Conservation (phyloP, 2,329 filamentous ascomycete species). For the Ascochyta fabae region DNA sequence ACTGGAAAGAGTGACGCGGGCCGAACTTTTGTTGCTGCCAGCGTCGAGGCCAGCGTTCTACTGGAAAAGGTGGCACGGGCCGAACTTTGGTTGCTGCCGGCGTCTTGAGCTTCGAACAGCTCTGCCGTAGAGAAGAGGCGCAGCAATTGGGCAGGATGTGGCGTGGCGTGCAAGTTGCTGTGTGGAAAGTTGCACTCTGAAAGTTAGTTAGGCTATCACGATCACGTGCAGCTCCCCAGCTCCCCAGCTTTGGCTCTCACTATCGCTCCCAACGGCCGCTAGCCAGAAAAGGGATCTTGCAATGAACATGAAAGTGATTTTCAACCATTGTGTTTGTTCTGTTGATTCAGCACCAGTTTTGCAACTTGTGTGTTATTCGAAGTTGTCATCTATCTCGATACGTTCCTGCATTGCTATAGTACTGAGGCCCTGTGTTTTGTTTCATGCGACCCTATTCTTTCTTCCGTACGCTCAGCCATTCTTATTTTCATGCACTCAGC, state of each 20-base stretch:
- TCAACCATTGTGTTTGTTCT: not conserved
- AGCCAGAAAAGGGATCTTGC: slow-evolving; percentile 32
- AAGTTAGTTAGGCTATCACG: slow-evolving; percentile 22
- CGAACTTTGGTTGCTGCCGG: not conserved
- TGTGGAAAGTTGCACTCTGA: slow-evolving; percentile 16
- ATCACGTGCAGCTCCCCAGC: slow-evolving; percentile 25
- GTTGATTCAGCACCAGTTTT: not conserved
- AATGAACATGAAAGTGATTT: not conserved
- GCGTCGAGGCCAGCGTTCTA: not conserved
- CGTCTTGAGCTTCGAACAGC: not conserved
- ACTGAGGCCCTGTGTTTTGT: not conserved
- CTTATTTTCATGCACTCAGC: too few species aligned
- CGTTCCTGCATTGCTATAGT: not conserved
- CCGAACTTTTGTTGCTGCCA: not conserved
- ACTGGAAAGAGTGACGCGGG: not conserved
- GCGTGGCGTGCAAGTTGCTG: not conserved
- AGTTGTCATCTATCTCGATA: not conserved
- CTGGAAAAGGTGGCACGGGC: not conserved
- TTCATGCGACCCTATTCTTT: too few species aligned
- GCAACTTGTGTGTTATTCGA: not conserved
- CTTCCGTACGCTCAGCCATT: too few species aligned
- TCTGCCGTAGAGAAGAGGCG: too few species aligned
- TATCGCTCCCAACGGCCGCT: slow-evolving; percentile 7
- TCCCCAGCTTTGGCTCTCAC: too few species aligned
- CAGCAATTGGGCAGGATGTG: not conserved